Evolutionary conservation across 139 green algal genomes (phyloP), one percentile per base, ranked within the genome.

Genomic region (Picochlorum sp.): DNA sequence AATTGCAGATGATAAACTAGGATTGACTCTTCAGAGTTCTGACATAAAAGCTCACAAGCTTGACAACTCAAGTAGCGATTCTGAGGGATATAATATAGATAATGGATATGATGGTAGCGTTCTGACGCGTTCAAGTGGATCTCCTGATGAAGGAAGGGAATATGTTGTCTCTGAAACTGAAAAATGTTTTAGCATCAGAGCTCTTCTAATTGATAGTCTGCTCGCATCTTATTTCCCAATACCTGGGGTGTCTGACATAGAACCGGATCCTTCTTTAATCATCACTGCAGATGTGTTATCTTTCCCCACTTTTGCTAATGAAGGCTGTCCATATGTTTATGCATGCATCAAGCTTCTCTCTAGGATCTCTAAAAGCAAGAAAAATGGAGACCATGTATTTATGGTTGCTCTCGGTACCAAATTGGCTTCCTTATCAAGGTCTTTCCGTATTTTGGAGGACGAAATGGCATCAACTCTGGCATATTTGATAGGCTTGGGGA

Each of bases 271-370:
- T 7, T 35, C 62, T 6, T 33, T 44, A 2, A 24, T 60, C 10
- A 44, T 74, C n/a, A 36, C 67, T 10, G 29, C 35, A 20, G 62
- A 74, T 28, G 41, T 74, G 29, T 14, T 72, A 10, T 26, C 37
- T 18, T 37, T 74, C 20, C 44, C 52, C 26, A 50, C 33, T 8
- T n/a, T 26, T n/a, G 22, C 22, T 16, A 26, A 47, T 47, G 39
- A 47, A 7, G 39, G 39, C 7, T 16, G 18, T 47, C 7, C 39
- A 47, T 47, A 47, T n/a, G 22, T n/a, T 8, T 26, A n/a, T 12
- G 22, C 20, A 26, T 47, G 22, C 8, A 16, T 47, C 7, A 47
- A 47, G 12, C 39, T 47, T 47, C 39, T 47, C 7, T 16, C 39
- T 5, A 47, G 22, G 20, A 47, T 47, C 12, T 16, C 39, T 16